Percentiles rank a stretch among this genome's conserved stretches.
These are phyloP conservation scores for Withania somnifera DNA, from an alignment of 305 asterid species.

Conservation along the genomic window DNA sequence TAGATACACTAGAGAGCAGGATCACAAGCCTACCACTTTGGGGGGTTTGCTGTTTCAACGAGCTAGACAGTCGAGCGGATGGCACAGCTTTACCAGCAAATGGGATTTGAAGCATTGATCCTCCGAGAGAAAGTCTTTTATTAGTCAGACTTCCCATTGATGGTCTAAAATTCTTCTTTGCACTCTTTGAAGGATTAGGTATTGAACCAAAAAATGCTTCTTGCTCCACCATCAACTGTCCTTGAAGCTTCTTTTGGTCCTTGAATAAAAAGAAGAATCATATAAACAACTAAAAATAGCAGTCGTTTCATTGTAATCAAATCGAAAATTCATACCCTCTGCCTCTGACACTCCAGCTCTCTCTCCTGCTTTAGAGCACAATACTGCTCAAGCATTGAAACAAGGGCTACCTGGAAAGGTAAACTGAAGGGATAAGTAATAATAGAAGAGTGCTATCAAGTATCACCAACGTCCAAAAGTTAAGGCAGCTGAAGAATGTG, in stretches of 20 bases:
- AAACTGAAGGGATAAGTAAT: background rate
- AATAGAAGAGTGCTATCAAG: background rate
- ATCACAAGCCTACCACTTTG: background rate
- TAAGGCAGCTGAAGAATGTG: background rate
- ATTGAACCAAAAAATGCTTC: conserved; percentile 82
- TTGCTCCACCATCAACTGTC: conserved; percentile 61
- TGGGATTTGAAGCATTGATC: conserved; percentile 48
- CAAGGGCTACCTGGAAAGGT: conserved; percentile 48
- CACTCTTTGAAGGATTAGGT: conserved; percentile 65
- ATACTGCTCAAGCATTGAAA: conserved; percentile 63
- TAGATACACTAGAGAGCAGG: background rate
- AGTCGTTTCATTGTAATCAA: conserved; percentile 4
- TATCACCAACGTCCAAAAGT: background rate
- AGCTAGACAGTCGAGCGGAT: conserved; percentile 19
- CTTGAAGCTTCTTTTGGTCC: conserved; percentile 90
- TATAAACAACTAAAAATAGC: background rate
- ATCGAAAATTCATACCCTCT: conserved; percentile 41
- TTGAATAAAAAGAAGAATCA: conserved; percentile 7
- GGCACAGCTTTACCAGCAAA: conserved; percentile 29
- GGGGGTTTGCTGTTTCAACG: conserved; percentile 29
- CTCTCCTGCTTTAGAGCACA: conserved; percentile 50
- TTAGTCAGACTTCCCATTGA: conserved; percentile 34
- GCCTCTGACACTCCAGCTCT: conserved; percentile 73
- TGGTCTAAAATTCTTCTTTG: conserved; percentile 38
- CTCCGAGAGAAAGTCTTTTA: conserved; percentile 62